A percentile compares a stretch with the other conserved stretches of the same genome.
phyloP scores from a whole-genome alignment of 345 rosid species.

The Nasturtium officinale region DNA sequence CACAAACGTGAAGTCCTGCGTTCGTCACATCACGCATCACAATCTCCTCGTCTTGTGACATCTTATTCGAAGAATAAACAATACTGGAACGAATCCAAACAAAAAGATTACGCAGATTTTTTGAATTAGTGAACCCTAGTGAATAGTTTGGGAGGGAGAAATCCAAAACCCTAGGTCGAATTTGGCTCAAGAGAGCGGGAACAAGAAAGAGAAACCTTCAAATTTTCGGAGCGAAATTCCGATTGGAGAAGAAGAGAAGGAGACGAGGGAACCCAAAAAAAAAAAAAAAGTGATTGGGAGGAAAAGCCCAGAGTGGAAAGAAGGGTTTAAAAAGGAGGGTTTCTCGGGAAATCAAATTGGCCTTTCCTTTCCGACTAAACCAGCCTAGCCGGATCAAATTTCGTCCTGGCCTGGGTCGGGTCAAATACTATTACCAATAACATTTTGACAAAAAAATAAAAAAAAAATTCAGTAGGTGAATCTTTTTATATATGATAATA shows the following conservation, averaged over 20 bases:
- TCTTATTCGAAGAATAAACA: slow-evolving; percentile 23
- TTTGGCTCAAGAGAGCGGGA: slow-evolving; percentile 39
- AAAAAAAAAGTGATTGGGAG: slow-evolving; percentile 28
- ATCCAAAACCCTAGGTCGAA: slow-evolving; percentile 41
- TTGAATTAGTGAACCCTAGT: slow-evolving; percentile 25
- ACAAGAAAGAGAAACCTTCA: slow-evolving; percentile 23
- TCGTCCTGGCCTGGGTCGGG: slow-evolving; percentile 25
- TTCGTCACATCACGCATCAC: slow-evolving; percentile 80
- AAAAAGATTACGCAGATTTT: background rate
- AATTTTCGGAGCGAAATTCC: slow-evolving; percentile 10
- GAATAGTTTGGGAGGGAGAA: slow-evolving; percentile 17
- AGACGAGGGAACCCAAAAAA: background rate
- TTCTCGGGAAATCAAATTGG: slow-evolving; percentile 25
- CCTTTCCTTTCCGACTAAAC: slow-evolving; percentile 21
- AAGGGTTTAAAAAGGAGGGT: slow-evolving; percentile 36
- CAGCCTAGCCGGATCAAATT: slow-evolving; percentile 7
- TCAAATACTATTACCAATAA: background rate
- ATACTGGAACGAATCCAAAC: background rate
- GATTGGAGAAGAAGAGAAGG: slow-evolving; percentile 27
- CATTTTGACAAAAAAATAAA: too few species aligned
- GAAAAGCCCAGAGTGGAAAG: slow-evolving; percentile 25
- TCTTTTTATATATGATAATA: too few species aligned
- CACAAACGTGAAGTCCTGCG: slow-evolving; percentile 74
- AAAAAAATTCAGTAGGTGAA: too few species aligned
- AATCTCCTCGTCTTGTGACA: slow-evolving; percentile 83